These are phyloP conservation scores for Strigomonas culicis DNA, from an alignment of 208 protist genomes.

Conservation along the genomic window DNA sequence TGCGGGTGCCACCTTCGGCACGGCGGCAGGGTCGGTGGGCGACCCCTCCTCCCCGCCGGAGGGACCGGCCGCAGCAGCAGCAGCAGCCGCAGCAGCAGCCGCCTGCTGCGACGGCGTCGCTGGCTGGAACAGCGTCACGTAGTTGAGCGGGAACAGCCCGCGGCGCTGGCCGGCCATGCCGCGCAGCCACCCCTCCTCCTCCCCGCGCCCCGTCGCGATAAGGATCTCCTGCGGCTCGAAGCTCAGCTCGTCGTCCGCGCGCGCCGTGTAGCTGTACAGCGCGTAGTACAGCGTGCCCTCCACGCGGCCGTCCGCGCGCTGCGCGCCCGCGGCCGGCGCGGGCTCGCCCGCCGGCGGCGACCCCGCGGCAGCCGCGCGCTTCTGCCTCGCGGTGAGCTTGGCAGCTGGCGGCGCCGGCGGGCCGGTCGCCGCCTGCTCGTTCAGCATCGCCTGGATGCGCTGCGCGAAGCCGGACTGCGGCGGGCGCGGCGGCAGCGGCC, in stretches of 20 bases:
- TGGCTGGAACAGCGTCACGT: conserved; percentile 46
- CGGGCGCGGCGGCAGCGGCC: conserved; percentile 5
- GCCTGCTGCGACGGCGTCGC: no score
- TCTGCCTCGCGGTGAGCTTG: not conserved
- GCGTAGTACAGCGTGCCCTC: conserved; percentile 72
- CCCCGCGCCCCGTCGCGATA: conserved; percentile 64
- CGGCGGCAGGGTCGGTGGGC: no score
- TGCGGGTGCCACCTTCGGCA: no score
- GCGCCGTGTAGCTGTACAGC: conserved; percentile 72
- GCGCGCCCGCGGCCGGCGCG: not conserved
- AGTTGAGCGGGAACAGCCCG: conserved; percentile 88
- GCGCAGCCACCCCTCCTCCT: conserved; percentile 89
- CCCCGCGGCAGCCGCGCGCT: not conserved
- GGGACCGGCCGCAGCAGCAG: no score
- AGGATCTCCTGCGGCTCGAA: conserved; percentile 75
- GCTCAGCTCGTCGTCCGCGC: conserved; percentile 80
- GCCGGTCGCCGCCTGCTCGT: no score
- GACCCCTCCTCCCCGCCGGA: no score
- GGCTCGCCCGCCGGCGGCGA: not conserved
- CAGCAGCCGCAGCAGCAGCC: no score
- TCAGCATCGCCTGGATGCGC: conserved; percentile 47
- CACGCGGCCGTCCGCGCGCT: conserved; percentile 23
- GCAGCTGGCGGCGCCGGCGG: conserved; percentile 2
- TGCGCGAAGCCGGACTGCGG: conserved; percentile 39
- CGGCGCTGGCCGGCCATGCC: conserved; percentile 88